phyloP scores from a whole-genome alignment of 2,329 filamentous ascomycete species.

The Beauveria pseudobassiana region DNA sequence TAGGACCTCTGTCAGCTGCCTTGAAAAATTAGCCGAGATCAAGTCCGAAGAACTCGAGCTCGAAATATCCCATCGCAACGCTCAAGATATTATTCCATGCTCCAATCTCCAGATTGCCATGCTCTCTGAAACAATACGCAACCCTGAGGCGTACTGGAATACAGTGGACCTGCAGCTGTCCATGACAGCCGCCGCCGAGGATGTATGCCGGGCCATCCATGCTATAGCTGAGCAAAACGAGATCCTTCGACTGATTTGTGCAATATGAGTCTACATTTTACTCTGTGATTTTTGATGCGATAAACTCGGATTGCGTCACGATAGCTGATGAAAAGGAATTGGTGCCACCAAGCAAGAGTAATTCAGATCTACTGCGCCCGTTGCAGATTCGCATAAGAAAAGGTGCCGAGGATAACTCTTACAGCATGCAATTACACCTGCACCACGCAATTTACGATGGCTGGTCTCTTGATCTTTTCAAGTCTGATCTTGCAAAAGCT shows the following conservation, averaged over 20 bases:
- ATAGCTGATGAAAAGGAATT: slow-evolving; percentile 30
- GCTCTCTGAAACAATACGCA: slow-evolving; percentile 63
- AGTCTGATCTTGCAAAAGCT: slow-evolving; percentile 55
- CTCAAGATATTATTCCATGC: slow-evolving; percentile 49
- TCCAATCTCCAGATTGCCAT: slow-evolving; percentile 72
- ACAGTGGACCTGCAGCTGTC: slow-evolving; percentile 59
- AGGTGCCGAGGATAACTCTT: slow-evolving; percentile 16
- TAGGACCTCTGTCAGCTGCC: background rate
- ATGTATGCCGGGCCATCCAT: slow-evolving; percentile 42
- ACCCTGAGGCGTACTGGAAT: slow-evolving; percentile 65
- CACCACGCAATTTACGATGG: slow-evolving; percentile 88
- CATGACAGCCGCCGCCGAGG: slow-evolving; percentile 21
- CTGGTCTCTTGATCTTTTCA: slow-evolving; percentile 77
- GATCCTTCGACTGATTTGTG: slow-evolving; percentile 67
- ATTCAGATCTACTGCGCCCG: slow-evolving; percentile 43
- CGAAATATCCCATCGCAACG: slow-evolving; percentile 11
- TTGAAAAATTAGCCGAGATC: background rate
- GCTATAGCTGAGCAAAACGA: slow-evolving; percentile 49
- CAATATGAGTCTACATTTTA: slow-evolving; percentile 33
- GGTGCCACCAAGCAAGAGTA: slow-evolving; percentile 23
- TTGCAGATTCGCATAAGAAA: slow-evolving; percentile 50
- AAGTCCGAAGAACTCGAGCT: background rate
- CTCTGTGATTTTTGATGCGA: slow-evolving; percentile 50
- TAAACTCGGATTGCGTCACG: slow-evolving; percentile 36
- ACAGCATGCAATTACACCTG: slow-evolving; percentile 45